A percentile compares a stretch with the other conserved stretches of the same genome.
These are phyloP conservation scores for Cladosporium colombiae DNA, from an alignment of 2,329 filamentous ascomycete genomes.

Conservation along the genomic window DNA sequence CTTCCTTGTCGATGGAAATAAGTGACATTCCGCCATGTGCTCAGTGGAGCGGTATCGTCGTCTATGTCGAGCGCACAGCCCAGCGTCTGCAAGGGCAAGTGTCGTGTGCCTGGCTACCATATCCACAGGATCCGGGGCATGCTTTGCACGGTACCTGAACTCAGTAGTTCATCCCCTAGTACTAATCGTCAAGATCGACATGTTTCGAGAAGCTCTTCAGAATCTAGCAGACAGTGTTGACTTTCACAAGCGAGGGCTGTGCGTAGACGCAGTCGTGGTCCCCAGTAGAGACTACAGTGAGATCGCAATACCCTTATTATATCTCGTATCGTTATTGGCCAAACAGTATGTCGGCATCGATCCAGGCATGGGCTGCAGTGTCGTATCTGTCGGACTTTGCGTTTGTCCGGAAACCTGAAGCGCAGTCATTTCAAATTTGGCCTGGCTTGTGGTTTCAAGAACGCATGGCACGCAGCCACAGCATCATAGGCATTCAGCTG, in stretches of 20 bases:
- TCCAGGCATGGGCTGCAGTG: background rate
- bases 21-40: background rate
- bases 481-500: conserved; percentile 1
- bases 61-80: conserved; percentile 4
- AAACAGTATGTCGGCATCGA: background rate
- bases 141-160: background rate
- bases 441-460: background rate
- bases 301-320: background rate
- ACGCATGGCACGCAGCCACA: conserved; percentile 1
- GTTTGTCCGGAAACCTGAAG: background rate
- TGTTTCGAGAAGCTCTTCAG: background rate
- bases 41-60: background rate
- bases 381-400: background rate
- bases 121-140: background rate
- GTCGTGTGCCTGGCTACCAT: conserved; percentile 36
- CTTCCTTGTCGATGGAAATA: background rate
- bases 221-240: background rate
- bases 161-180: background rate
- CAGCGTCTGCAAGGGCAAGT: conserved; percentile 18
- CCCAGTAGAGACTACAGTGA: background rate
- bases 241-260: background rate
- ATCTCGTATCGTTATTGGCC: background rate
- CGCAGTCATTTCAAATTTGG: conserved; percentile 1
- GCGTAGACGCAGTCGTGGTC: background rate
- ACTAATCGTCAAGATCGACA: background rate